Conservation (phyloP, 768 basidiomycete species). For the Artomyces pyxidatus region DNA sequence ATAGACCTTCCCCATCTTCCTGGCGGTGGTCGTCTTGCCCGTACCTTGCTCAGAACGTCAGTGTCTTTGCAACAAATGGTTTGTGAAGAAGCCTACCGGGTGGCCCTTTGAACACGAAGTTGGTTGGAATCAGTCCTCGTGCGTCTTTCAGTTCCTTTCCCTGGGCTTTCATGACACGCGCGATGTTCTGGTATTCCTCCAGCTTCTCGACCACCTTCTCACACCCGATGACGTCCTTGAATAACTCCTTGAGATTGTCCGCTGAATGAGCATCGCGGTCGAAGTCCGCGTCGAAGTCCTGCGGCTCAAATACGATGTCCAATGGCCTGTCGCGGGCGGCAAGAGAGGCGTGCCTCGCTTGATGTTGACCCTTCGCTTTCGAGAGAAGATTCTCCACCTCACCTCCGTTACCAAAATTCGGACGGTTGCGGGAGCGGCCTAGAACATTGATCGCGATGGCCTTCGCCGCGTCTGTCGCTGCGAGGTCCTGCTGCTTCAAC, state of each 20-base stretch:
- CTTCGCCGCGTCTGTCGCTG: slow-evolving; percentile 50
- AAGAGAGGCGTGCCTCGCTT: slow-evolving; percentile 16
- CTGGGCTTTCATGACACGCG: slow-evolving; percentile 31
- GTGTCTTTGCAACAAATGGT: slow-evolving; percentile 6
- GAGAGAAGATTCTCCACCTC: slow-evolving; percentile 26
- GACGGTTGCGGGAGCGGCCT: slow-evolving; percentile 21
- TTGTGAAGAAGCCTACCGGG: no score
- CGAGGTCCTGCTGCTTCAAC: slow-evolving; percentile 47
- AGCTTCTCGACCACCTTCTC: slow-evolving; percentile 45
- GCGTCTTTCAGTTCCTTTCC: slow-evolving; percentile 29
- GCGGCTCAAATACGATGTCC: slow-evolving; percentile 29
- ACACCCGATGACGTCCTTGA: slow-evolving; percentile 56
- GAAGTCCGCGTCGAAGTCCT: slow-evolving; percentile 59
- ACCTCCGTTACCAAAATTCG: slow-evolving; percentile 27
- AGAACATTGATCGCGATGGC: slow-evolving; percentile 42
- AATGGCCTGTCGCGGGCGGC: slow-evolving; percentile 9
- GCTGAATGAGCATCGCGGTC: slow-evolving; percentile 41
- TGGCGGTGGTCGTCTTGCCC: slow-evolving; percentile 54
- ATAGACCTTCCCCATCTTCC: slow-evolving; percentile 56
- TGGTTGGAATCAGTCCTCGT: slow-evolving; percentile 48
- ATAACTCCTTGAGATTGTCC: slow-evolving; percentile 44
- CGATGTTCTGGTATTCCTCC: slow-evolving; percentile 43
- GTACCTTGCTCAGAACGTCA: slow-evolving; percentile 33
- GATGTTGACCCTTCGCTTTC: slow-evolving; percentile 20
- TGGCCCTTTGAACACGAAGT: slow-evolving; percentile 66